Conservation (phyloP, 805 yeast genomes). For the Barnettozyma siamensis region DNA sequence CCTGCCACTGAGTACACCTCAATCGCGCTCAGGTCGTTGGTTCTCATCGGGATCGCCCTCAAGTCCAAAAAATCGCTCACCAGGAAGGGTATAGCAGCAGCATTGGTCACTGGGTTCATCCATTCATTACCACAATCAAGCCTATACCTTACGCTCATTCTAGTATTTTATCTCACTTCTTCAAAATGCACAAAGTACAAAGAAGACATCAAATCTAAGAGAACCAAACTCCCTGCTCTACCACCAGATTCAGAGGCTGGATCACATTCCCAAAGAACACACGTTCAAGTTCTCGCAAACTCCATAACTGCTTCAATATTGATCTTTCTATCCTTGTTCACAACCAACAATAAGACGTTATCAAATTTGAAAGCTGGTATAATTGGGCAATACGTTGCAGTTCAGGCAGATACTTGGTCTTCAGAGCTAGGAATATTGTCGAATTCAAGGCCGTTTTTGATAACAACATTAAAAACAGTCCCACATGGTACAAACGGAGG, state of each 20-base stretch:
- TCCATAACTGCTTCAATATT: conserved; percentile 33
- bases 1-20: conserved; percentile 3
- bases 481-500: conserved; percentile 47
- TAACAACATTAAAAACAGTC: conserved; percentile 34
- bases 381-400: conserved; percentile 36
- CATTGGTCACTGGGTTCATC: conserved; percentile 32
- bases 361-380: conserved; percentile 22
- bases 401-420: conserved; percentile 43
- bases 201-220: conserved; percentile 28
- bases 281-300: conserved; percentile 37
- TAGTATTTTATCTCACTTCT: conserved; percentile 33
- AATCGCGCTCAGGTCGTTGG: conserved; percentile 10
- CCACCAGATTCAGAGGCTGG: conserved; percentile 11
- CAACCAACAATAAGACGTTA: conserved; percentile 4
- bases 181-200: conserved; percentile 36
- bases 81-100: conserved; percentile 30
- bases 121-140: conserved; percentile 34
- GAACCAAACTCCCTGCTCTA: conserved; percentile 24
- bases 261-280: conserved; percentile 30
- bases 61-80: conserved; percentile 36
- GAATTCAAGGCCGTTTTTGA: conserved; percentile 30
- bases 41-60: conserved; percentile 13
- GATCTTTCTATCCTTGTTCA: conserved; percentile 23
- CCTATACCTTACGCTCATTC: conserved; percentile 28
- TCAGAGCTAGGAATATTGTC: conserved; percentile 42